Conservation (phyloP, 257 asterid genomes). For the Solanum megistacrolobum region DNA sequence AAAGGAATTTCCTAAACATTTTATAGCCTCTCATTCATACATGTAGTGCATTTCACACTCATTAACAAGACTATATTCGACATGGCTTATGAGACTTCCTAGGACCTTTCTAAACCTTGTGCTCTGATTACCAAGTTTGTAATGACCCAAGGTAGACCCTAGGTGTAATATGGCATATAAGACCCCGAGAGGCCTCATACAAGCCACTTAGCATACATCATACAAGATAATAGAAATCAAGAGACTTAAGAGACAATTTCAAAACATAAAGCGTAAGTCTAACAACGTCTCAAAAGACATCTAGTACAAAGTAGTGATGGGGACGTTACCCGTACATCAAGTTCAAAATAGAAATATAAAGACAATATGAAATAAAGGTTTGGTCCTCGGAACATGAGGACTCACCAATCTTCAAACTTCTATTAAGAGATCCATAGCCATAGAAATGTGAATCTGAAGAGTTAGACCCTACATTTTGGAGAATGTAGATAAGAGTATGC, state of each 20-base stretch:
- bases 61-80: too few species aligned
- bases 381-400: background rate
- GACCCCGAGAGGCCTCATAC: background rate
- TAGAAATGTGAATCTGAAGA: too few species aligned
- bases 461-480: background rate
- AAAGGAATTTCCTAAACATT: too few species aligned
- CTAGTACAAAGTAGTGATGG: background rate
- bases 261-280: background rate
- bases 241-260: background rate
- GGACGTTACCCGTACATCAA: background rate
- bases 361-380: background rate
- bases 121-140: too few species aligned
- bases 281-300: background rate
- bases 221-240: background rate
- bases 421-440: background rate
- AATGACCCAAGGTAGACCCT: background rate
- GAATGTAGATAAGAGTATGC: background rate
- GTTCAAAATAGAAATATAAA: too few species aligned
- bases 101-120: too few species aligned
- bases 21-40: too few species aligned
- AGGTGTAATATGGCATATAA: background rate
- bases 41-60: too few species aligned
- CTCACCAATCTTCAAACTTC: background rate
- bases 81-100: too few species aligned
- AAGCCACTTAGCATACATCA: background rate